These are phyloP conservation scores for Ceratobasidium sp. DNA, from an alignment of 1,284 basidiomycete genomes.

Conservation along the genomic window DNA sequence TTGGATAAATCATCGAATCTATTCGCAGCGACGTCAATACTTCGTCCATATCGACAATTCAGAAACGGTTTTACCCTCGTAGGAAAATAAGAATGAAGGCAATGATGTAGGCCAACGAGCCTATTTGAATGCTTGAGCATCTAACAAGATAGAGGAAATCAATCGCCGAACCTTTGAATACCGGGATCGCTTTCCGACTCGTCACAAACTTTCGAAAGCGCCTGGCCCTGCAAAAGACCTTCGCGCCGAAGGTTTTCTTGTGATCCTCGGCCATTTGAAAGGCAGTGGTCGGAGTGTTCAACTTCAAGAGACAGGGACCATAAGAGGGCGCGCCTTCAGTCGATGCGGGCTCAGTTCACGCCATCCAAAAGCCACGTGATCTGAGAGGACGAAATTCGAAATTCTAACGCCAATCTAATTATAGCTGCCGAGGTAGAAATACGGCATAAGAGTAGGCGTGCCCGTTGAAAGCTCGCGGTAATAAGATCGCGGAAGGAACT, in stretches of 20 bases:
- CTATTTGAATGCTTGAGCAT: slow-evolving; percentile 38
- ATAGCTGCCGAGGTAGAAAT: no score
- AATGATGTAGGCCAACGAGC: slow-evolving; percentile 46
- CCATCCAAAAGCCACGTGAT: no score
- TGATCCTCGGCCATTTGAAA: background rate
- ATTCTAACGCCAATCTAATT: no score
- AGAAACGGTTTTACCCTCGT: slow-evolving; percentile 43
- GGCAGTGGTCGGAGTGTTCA: no score
- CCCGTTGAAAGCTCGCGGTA: no score
- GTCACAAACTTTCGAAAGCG: slow-evolving; percentile 31
- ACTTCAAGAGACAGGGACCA: no score
- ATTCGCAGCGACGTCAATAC: background rate
- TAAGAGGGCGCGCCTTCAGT: no score
- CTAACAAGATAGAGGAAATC: background rate
- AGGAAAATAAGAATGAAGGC: slow-evolving; percentile 48
- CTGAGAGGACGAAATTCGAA: no score
- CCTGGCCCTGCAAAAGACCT: slow-evolving; percentile 22
- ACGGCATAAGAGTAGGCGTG: no score
- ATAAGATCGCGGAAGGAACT: no score
- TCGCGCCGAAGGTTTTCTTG: slow-evolving; percentile 16
- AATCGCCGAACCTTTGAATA: slow-evolving; percentile 43
- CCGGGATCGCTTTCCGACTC: slow-evolving; percentile 41
- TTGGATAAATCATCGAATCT: slow-evolving; percentile 2
- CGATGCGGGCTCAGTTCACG: no score
- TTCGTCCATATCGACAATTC: slow-evolving; percentile 24